Percentiles rank a stretch among this genome's conserved stretches.
Conservation (phyloP, 2,329 filamentous ascomycete genomes). For the Ustilaginoidea virens region DNA sequence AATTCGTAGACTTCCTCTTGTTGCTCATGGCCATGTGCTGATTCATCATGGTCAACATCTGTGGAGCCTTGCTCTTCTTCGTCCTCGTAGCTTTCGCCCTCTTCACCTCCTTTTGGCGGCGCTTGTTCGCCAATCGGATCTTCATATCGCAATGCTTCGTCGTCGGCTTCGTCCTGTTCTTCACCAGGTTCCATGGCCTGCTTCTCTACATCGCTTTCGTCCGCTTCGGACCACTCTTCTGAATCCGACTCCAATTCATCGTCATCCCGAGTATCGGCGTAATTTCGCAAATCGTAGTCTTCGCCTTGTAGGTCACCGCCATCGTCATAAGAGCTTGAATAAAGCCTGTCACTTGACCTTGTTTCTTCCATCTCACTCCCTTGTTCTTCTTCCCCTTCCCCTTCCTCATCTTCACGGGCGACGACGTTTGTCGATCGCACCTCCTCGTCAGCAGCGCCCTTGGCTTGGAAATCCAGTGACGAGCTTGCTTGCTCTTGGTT, state of each 20-base stretch:
- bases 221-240: conserved; percentile 5
- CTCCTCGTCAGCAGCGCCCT: not conserved
- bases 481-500: not conserved
- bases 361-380: too few relatives aligned
- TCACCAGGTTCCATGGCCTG: conserved; percentile 16
- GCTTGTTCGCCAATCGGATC: too few relatives aligned
- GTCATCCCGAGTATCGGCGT: conserved; percentile 16
- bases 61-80: conserved; percentile 1
- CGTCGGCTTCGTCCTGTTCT: conserved; percentile 8
- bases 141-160: too few relatives aligned
- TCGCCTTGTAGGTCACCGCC: conserved; percentile 15
- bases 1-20: not conserved
- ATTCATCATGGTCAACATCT: conserved; percentile 2
- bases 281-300: conserved; percentile 19
- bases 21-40: too few relatives aligned
- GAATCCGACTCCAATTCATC: conserved; percentile 10
- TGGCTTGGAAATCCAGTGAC: not conserved
- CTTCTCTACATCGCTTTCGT: conserved; percentile 7
- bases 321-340: too few relatives aligned
- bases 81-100: conserved; percentile 2
- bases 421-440: not conserved
- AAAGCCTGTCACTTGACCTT: too few relatives aligned
- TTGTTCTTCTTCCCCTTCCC: not conserved
- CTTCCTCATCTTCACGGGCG: not conserved
- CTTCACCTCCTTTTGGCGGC: too few relatives aligned